Evolutionary conservation across 257 asterid species (phyloP).

Genomic region (Ajuga chamaepitys): DNA sequence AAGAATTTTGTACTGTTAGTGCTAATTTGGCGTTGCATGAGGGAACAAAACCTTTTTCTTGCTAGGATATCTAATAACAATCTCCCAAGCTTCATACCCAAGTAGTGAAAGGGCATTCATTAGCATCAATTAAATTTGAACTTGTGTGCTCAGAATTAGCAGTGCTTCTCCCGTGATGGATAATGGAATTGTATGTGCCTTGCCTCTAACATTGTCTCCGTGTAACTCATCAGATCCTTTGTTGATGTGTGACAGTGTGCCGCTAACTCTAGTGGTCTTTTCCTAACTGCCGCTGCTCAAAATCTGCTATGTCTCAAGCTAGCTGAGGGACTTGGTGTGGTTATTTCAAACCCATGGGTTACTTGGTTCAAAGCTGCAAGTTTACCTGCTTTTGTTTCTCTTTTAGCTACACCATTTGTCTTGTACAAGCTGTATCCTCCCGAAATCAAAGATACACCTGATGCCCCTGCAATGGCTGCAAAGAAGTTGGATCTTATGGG

Average conservation of each 20-base stretch:
- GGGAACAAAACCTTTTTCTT: background rate
- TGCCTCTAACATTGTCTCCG: background rate
- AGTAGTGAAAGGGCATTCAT: background rate
- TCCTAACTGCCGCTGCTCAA: constrained; percentile 99
- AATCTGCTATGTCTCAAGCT: constrained; percentile 90
- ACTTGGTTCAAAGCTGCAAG: constrained; percentile 97
- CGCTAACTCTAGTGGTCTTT: constrained; percentile 97
- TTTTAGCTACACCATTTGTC: constrained; percentile 70
- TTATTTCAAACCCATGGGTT: constrained; percentile 78
- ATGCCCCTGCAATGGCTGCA: constrained; percentile 91
- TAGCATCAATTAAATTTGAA: background rate
- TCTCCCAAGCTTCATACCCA: background rate
- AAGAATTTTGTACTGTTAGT: background rate
- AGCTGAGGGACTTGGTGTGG: constrained; percentile 96
- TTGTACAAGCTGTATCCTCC: constrained; percentile 91
- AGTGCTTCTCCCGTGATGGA: background rate
- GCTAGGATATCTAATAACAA: background rate
- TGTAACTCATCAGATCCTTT: constrained; percentile 28
- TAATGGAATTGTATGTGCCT: constrained; percentile 6
- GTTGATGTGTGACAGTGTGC: constrained; percentile 57
- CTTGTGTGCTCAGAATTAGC: background rate
- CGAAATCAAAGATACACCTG: constrained; percentile 91
- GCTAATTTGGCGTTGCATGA: background rate
- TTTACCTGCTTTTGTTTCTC: constrained; percentile 77
- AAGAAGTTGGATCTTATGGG: constrained; percentile 76